Evolutionary conservation across 1,139 yeast species (phyloP), one percentile per base, ranked within the genome.

Genomic region (Geotrichum macrosporum): DNA sequence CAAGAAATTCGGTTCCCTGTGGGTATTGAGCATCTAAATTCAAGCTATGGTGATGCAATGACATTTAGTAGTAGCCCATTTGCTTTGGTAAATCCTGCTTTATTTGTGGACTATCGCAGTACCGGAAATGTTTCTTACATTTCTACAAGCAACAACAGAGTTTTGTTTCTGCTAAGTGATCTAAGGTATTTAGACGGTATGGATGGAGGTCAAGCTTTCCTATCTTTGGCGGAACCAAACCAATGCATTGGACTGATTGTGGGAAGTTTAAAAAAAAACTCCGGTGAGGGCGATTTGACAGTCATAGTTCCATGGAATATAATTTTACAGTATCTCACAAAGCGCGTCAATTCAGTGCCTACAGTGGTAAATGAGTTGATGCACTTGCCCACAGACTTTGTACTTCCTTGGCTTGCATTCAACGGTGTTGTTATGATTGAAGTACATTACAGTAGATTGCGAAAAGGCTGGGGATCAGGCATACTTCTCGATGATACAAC

Each of bases 281-380:
- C 76, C 52, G 84, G 84, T 5, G 84, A 80, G 54, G 87, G 88
- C 1, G 80, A 79, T 27, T 60, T 81, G 48, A 60, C 75, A 18
- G 60, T 75, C 3, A 68, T 79, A 2, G 55, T 75, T 2, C 72
- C 81, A 0, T 80, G 84, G 85, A 51, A 58, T 3, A 49, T 55
- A 5, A 58, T 73, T 61, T 30, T 37, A n/a, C 13, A 31, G 20
- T 10, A 8, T n/a, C 21, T 35, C 12, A 4, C 36, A 3, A 42
- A 19, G 26, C 22, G 29, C 12, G 44, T 31, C 9, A 40, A 31
- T n/a, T 9, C n/a, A n/a, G 24, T 18, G 9, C 44, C 44, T 9
- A 19, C 36, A 3, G 31, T 4, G n/a, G 6, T 24, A 4, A 1
- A 18, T 8, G n/a, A 21, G 22, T 13, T 16, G 19, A n/a, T 19